Conservation (phyloP, 2,329 filamentous ascomycete genomes). For the Raffaelea arxii region DNA sequence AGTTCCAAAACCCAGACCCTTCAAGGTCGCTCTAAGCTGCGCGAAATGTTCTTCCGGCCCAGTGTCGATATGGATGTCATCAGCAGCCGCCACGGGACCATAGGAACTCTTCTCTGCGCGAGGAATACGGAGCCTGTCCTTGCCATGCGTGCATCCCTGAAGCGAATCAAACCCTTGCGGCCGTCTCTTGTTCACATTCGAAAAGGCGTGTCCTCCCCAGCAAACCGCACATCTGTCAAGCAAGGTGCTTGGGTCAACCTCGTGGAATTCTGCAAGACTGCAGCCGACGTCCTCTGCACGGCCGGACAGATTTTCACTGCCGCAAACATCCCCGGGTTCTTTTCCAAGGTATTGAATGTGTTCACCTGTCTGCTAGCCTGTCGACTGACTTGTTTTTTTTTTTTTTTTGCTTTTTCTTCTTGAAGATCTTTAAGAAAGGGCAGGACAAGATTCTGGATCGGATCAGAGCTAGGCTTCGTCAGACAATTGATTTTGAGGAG, state of each 20-base stretch:
- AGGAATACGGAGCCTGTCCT: slow-evolving; percentile 53
- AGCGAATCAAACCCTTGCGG: slow-evolving; percentile 67
- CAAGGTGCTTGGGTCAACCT: slow-evolving; percentile 67
- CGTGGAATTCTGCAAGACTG: slow-evolving; percentile 58
- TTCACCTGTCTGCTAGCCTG: no score
- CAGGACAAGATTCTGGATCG: slow-evolving; percentile 42
- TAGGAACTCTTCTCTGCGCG: slow-evolving; percentile 54
- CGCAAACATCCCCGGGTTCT: slow-evolving; percentile 38
- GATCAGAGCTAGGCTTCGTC: slow-evolving; percentile 27
- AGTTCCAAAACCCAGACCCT: slow-evolving; percentile 63
- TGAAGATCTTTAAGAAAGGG: no score
- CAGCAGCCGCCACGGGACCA: slow-evolving; percentile 58
- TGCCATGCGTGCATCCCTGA: slow-evolving; percentile 50
- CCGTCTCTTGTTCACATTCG: slow-evolving; percentile 58
- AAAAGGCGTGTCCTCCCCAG: slow-evolving; percentile 60
- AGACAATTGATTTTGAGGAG: slow-evolving; percentile 70
- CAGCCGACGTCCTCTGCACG: slow-evolving; percentile 51
- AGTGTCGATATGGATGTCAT: slow-evolving; percentile 60
- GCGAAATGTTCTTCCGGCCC: slow-evolving; percentile 75
- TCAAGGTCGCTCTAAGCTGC: slow-evolving; percentile 65
- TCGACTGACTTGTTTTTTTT: no score
- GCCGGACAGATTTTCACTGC: neutral
- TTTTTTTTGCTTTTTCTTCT: no score
- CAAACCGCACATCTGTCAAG: slow-evolving; percentile 41
- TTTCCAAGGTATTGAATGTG: neutral